Evolutionary conservation across 768 basidiomycete species (phyloP).

Genomic region (Trametes cingulata): DNA sequence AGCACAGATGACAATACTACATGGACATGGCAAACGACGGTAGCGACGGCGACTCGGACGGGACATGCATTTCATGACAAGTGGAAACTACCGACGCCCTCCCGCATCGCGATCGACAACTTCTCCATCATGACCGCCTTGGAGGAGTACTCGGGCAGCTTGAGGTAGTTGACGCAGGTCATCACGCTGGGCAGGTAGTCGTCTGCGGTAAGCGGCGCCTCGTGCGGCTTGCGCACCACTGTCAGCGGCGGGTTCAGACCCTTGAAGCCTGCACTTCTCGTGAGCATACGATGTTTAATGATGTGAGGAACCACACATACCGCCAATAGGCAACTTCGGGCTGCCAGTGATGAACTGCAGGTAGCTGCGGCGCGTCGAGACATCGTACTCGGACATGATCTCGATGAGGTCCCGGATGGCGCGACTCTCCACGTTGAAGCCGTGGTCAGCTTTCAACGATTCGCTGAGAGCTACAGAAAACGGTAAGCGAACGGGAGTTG

Average conservation of each 20-base stretch:
- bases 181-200: conserved; percentile 97
- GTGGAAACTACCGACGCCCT: conserved; percentile 97
- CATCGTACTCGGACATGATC: conserved; percentile 81
- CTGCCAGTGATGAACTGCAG: conserved; percentile 98
- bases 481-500: conserved; percentile 14
- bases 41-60: background rate
- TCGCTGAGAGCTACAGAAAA: conserved; percentile 71
- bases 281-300: background rate
- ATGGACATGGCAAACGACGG: conserved; percentile 9
- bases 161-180: conserved; percentile 98
- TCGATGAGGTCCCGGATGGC: conserved; percentile 87
- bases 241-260: conserved; percentile 93
- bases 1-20: conserved; percentile 25
- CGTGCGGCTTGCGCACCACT: conserved; percentile 96
- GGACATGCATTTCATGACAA: conserved; percentile 61
- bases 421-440: conserved; percentile 93
- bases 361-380: conserved; percentile 75
- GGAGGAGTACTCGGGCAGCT: conserved; percentile 92
- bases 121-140: conserved; percentile 85
- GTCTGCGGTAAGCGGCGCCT: conserved; percentile 85
- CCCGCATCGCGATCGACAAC: conserved; percentile 80
- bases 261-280: conserved; percentile 70
- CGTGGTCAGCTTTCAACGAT: conserved; percentile 95
- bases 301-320: conserved; percentile 46
- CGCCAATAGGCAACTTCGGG: conserved; percentile 94